Percentiles rank a stretch among this genome's conserved stretches.
Evolutionary conservation across 176 grass and related monocot genomes (phyloP).

Genomic region (Cenchrus fungigraminus): DNA sequence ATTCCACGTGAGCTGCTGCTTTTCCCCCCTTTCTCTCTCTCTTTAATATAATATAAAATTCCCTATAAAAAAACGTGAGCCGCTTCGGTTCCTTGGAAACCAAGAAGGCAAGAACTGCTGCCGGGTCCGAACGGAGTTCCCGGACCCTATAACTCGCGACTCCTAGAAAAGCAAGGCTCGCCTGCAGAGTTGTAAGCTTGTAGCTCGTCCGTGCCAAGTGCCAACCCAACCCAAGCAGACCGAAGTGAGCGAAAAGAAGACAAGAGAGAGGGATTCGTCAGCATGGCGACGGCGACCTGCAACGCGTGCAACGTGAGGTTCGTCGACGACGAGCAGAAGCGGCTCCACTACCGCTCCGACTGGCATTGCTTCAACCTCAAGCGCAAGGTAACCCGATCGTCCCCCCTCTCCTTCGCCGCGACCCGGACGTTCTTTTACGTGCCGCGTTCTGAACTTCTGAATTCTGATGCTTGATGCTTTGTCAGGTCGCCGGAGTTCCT

Average conservation of each 20-base stretch:
- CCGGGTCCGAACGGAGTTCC: background rate
- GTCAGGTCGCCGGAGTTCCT: slow-evolving; percentile 81
- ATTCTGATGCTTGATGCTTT: background rate
- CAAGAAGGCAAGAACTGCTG: background rate
- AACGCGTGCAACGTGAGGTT: slow-evolving; percentile 87
- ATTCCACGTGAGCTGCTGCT: background rate
- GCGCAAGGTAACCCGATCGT: slow-evolving; percentile 67
- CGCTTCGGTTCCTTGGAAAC: background rate
- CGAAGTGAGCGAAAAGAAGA: slow-evolving; percentile 1
- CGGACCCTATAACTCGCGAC: background rate
- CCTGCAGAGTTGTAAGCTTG: no score
- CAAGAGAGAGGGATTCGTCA: background rate
- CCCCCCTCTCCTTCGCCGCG: background rate
- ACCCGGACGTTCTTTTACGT: background rate
- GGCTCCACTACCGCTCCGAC: slow-evolving; percentile 79
- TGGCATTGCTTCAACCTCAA: slow-evolving; percentile 95
- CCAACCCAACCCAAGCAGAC: background rate
- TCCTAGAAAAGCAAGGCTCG: background rate
- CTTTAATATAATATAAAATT: no score
- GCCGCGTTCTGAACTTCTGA: background rate
- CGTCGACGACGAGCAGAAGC: slow-evolving; percentile 63
- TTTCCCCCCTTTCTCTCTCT: no score
- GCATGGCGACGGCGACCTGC: slow-evolving; percentile 68
- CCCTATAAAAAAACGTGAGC: no score
- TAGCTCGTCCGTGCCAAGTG: background rate